phyloP scores from a whole-genome alignment of 495 filamentous ascomycete genomes.

The Glutinoglossum americanum region DNA sequence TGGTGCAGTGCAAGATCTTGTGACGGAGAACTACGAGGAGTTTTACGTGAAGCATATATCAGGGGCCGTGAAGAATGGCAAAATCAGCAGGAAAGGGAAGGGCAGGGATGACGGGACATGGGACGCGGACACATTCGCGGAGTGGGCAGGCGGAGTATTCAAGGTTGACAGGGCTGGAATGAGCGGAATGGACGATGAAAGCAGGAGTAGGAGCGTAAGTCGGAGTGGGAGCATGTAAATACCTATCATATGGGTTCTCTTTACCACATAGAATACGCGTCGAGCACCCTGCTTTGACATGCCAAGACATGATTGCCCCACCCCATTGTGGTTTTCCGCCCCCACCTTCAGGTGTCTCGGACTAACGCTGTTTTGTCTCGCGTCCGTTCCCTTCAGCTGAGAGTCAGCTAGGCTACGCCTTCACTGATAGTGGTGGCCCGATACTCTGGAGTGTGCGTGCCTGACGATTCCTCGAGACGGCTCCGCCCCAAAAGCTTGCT shows the following conservation, averaged over 20 bases:
- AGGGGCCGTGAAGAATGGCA: neutral
- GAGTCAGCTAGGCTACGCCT: neutral
- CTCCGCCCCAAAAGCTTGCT: too few relatives aligned
- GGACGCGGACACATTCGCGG: slow-evolving; percentile 39
- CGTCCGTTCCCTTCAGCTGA: neutral
- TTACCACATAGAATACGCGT: neutral
- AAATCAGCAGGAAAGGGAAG: slow-evolving; percentile 6
- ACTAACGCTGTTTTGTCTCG: neutral
- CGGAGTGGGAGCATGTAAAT: neutral
- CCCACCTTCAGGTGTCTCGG: neutral
- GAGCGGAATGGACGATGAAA: neutral
- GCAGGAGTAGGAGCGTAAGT: slow-evolving; percentile 3
- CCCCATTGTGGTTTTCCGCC: neutral
- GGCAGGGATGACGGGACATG: slow-evolving; percentile 22
- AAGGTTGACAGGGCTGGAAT: slow-evolving; percentile 15
- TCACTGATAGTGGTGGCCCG: neutral
- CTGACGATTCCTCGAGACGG: neutral
- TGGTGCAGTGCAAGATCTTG: slow-evolving; percentile 36
- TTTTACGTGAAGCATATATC: slow-evolving; percentile 25
- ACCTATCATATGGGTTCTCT: neutral
- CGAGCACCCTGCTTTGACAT: too few relatives aligned
- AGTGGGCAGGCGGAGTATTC: slow-evolving; percentile 37
- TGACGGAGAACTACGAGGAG: slow-evolving; percentile 35
- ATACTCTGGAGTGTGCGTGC: neutral
- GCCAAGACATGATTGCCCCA: neutral